phyloP scores from a whole-genome alignment of 257 asterid species.

The Knoxia roxburghii region DNA sequence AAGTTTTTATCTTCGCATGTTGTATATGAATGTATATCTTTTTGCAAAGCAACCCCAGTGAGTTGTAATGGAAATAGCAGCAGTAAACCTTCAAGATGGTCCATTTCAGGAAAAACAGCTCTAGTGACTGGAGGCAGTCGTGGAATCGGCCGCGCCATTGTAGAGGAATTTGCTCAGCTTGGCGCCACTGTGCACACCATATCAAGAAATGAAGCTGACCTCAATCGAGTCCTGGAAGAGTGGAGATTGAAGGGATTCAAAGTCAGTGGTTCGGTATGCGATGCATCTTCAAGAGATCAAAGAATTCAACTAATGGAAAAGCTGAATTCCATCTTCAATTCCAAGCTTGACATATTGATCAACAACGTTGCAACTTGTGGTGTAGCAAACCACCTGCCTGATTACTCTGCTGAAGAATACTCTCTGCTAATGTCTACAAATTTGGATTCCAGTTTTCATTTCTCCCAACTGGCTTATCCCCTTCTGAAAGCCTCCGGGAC shows the following conservation, averaged over 20 bases:
- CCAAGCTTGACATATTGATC: conserved; percentile 1
- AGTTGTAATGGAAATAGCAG: not conserved
- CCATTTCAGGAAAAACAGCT: not conserved
- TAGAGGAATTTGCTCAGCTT: not conserved
- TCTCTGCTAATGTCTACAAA: not conserved
- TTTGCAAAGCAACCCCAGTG: no score
- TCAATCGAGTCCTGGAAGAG: not conserved
- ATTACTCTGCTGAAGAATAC: not conserved
- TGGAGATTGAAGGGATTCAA: conserved; percentile 6
- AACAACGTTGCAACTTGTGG: conserved; percentile 6
- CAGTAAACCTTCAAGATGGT: not conserved
- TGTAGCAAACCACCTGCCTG: not conserved
- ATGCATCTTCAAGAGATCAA: not conserved
- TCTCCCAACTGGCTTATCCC: not conserved
- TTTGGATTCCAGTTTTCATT: not conserved
- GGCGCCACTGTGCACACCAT: conserved; percentile 3
- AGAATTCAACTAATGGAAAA: not conserved
- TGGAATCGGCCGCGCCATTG: conserved; percentile 10
- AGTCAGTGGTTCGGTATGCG: conserved; percentile 3
- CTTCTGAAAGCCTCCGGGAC: not conserved
- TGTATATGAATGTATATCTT: no score
- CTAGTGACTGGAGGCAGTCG: conserved; percentile 16
- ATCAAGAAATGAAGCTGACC: conserved; percentile 1
- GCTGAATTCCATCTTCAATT: not conserved
- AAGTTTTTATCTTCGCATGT: no score